These are phyloP conservation scores for Naumovozyma baii DNA, from an alignment of 805 yeast genomes.

Conservation along the genomic window DNA sequence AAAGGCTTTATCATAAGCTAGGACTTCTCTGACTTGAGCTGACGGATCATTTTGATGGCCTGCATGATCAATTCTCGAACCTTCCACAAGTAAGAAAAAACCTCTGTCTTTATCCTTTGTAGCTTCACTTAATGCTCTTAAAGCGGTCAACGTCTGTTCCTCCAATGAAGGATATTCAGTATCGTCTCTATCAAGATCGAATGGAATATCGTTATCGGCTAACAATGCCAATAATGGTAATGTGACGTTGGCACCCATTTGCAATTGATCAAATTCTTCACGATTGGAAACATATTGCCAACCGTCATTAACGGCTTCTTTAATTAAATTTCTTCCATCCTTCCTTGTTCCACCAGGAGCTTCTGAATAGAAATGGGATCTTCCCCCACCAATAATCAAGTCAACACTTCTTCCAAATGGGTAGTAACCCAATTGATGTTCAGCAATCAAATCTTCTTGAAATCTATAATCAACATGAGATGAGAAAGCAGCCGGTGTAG, in stretches of 20 bases:
- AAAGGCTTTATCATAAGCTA: slow-evolving; percentile 80
- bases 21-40: slow-evolving; percentile 84
- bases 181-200: slow-evolving; percentile 65
- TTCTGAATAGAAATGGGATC: slow-evolving; percentile 66
- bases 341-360: slow-evolving; percentile 46
- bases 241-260: slow-evolving; percentile 50
- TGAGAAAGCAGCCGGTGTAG: slow-evolving; percentile 87
- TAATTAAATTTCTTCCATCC: slow-evolving; percentile 60
- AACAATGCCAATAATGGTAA: slow-evolving; percentile 72
- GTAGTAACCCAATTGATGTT: slow-evolving; percentile 75
- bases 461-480: slow-evolving; percentile 67
- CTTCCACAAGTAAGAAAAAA: slow-evolving; percentile 79
- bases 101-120: slow-evolving; percentile 70
- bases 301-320: slow-evolving; percentile 50
- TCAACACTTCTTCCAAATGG: slow-evolving; percentile 75
- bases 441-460: slow-evolving; percentile 79
- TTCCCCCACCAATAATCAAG: slow-evolving; percentile 84
- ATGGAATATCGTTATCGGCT: slow-evolving; percentile 73
- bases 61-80: slow-evolving; percentile 90
- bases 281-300: slow-evolving; percentile 63
- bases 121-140: slow-evolving; percentile 56
- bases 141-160: slow-evolving; percentile 69
- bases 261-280: slow-evolving; percentile 45
- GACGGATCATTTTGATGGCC: slow-evolving; percentile 93
- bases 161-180: slow-evolving; percentile 61